These are phyloP conservation scores for Fusarium nanum DNA, from an alignment of 2,329 filamentous ascomycete species.

Conservation along the genomic window DNA sequence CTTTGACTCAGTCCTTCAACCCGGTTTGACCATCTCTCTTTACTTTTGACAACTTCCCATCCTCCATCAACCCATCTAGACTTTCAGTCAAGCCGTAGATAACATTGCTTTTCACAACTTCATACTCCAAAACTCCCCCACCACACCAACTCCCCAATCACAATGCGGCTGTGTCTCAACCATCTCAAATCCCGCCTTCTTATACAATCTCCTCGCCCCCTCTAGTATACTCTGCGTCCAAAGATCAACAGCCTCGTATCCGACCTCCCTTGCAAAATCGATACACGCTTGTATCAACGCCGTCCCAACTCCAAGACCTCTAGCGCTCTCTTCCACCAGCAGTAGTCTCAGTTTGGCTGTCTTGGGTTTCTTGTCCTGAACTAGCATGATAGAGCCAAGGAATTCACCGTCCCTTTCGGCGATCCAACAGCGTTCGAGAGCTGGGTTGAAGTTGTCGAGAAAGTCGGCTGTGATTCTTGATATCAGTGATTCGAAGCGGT, in stretches of 20 bases:
- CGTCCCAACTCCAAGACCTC: constrained; percentile 6
- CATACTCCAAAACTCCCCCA: constrained; percentile 4
- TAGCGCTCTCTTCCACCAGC: constrained; percentile 4
- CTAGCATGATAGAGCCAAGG: constrained; percentile 8
- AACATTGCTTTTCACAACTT: background rate
- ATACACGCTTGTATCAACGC: constrained; percentile 9
- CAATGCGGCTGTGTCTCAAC: background rate
- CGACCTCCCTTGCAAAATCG: background rate
- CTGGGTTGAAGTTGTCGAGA: background rate
- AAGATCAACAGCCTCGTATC: background rate
- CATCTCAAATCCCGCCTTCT: background rate
- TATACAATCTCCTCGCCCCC: constrained; percentile 1
- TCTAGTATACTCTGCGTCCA: constrained; percentile 5
- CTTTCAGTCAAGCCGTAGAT: too few relatives aligned
- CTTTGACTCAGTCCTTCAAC: accelerated
- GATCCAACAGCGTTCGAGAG: constrained; percentile 2
- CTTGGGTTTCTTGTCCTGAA: background rate
- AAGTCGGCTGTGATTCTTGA: constrained; percentile 5
- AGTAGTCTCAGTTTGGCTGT: constrained; percentile 8
- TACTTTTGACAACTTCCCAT: background rate
- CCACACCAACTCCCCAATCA: background rate
- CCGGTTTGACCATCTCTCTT: background rate
- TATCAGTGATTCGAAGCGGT: background rate
- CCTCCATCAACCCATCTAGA: too few relatives aligned
- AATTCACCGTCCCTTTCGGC: background rate